Base-by-base conservation (phyloP, 345 rosid species). In the Raphanus sativus region DNA sequence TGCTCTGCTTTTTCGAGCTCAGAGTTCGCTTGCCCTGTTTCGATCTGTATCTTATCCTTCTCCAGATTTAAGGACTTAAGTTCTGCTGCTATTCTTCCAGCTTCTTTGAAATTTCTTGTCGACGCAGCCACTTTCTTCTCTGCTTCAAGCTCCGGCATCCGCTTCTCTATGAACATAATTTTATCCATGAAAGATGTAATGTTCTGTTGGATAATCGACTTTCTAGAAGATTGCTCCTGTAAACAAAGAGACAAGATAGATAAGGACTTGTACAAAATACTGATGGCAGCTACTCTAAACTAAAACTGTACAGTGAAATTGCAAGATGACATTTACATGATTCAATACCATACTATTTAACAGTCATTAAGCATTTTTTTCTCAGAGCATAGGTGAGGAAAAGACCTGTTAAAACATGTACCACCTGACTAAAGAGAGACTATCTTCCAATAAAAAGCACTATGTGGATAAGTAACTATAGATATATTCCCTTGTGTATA, bases 91-190 rank as follows among this genome's bases (percentile, higher is more conserved):
- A 93, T 72, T 76, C 97, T 80, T 36, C 90, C 98, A 58, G 98
- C 98, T 84, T 93, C 98, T 83, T 89, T 93, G 83, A 93, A 93
- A 80, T 91, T 91, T 86, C 98, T 89, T 11, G 89, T 88, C 8
- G 90, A 76, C 24, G 96, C 96, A 68, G 94, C 95, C 62, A 91
- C 90, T 82, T 86, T 93, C 89, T 93, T 93, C 86, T 93, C 95
- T 38, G 90, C 82, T 82, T 93, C 97, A 24, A 93, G 90, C 75
- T 93, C 97, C 9, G 97, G 98, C 28, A 85, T 80, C 79, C 93
- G 83, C 83, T 89, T 89, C 78, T 89, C 97, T 75, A 88, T 88
- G 78, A 89, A 91, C 65, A 87, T 50, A 2, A 84, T 78, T 81
- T 89, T 87, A 84, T 91, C 93, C 82, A 85, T 88, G 48, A 84